Percentiles rank a stretch among this genome's conserved stretches.
Conservation (phyloP, 345 rosid species). For the Trapa incisa region DNA sequence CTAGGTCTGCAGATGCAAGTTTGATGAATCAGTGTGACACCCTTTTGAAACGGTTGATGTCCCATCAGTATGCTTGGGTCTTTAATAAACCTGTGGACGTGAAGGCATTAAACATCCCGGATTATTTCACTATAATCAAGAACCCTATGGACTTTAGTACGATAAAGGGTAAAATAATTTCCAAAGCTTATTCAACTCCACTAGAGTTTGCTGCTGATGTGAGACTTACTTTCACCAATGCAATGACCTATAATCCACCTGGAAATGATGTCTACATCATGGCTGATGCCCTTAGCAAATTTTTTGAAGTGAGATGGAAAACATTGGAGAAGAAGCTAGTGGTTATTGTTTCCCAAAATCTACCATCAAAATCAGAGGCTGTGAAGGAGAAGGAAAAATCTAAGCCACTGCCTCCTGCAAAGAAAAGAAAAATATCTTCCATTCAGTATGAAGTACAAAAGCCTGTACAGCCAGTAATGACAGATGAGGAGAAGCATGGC, state of each 20-base stretch:
- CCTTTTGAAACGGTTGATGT: slow-evolving; percentile 53
- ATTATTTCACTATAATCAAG: slow-evolving; percentile 62
- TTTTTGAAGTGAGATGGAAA: slow-evolving; percentile 80
- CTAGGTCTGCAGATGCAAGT: slow-evolving; percentile 28
- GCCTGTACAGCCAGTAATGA: slow-evolving; percentile 41
- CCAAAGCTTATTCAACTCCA: slow-evolving; percentile 62
- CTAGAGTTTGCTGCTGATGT: slow-evolving; percentile 70
- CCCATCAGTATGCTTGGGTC: slow-evolving; percentile 70
- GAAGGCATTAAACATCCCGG: slow-evolving; percentile 66
- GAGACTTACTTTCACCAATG: slow-evolving; percentile 72
- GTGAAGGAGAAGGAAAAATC: slow-evolving; percentile 24
- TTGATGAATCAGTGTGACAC: slow-evolving; percentile 79
- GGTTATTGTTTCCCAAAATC: slow-evolving; percentile 17
- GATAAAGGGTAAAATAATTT: slow-evolving; percentile 41
- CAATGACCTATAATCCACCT: slow-evolving; percentile 87
- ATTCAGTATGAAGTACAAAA: slow-evolving; percentile 29
- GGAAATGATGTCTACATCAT: slow-evolving; percentile 69
- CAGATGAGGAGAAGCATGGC: slow-evolving; percentile 49
- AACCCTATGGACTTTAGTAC: slow-evolving; percentile 94
- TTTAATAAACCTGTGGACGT: slow-evolving; percentile 85
- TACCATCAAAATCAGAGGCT: slow-evolving; percentile 23
- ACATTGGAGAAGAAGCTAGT: slow-evolving; percentile 59
- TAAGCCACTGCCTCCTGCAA: slow-evolving; percentile 30
- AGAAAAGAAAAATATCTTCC: slow-evolving; percentile 53
- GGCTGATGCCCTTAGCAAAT: slow-evolving; percentile 68